Percentiles rank a stretch among this genome's conserved stretches.
phyloP scores from a whole-genome alignment of 257 asterid genomes.

The Eustoma russellianum region DNA sequence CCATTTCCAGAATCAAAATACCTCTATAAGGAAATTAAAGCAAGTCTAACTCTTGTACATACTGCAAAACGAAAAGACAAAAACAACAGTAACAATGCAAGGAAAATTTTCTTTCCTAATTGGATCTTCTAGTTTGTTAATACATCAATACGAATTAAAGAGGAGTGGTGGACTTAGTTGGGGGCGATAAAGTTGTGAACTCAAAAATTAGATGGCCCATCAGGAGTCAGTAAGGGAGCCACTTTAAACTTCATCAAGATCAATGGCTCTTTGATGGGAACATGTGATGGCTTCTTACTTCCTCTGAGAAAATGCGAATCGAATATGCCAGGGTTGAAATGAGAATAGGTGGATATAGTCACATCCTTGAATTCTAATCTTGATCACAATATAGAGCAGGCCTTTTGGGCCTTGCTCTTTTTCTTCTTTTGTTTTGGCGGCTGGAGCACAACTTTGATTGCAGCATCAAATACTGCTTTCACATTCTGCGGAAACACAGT shows the following conservation, averaged over 20 bases:
- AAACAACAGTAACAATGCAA: constrained; percentile 24
- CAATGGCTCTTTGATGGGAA: constrained; percentile 31
- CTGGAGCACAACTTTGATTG: constrained; percentile 47
- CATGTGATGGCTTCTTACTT: constrained; percentile 32
- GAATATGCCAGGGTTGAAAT: constrained; percentile 17
- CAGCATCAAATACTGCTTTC: constrained; percentile 50
- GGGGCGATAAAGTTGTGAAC: constrained; percentile 35
- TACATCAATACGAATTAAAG: constrained; percentile 34
- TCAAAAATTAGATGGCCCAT: constrained; percentile 22
- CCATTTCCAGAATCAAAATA: constrained; percentile 3
- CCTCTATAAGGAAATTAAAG: not conserved
- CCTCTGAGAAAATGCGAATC: constrained; percentile 34
- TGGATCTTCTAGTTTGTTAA: constrained; percentile 32
- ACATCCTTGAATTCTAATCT: constrained; percentile 19
- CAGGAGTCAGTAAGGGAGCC: constrained; percentile 28
- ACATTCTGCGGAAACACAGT: constrained; percentile 29
- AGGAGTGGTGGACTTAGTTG: constrained; percentile 34
- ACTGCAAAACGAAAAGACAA: constrained; percentile 7
- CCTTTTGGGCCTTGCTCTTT: constrained; percentile 37
- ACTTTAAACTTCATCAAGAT: constrained; percentile 33
- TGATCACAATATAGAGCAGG: constrained; percentile 65
- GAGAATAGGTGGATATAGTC: constrained; percentile 13
- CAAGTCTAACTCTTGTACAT: not conserved
- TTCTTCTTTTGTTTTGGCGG: constrained; percentile 49
- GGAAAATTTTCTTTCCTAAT: constrained; percentile 19